Percentiles rank a stretch among this genome's conserved stretches.
Conservation (phyloP, 495 filamentous ascomycete genomes). For the Hyaloscypha hepaticicola region DNA sequence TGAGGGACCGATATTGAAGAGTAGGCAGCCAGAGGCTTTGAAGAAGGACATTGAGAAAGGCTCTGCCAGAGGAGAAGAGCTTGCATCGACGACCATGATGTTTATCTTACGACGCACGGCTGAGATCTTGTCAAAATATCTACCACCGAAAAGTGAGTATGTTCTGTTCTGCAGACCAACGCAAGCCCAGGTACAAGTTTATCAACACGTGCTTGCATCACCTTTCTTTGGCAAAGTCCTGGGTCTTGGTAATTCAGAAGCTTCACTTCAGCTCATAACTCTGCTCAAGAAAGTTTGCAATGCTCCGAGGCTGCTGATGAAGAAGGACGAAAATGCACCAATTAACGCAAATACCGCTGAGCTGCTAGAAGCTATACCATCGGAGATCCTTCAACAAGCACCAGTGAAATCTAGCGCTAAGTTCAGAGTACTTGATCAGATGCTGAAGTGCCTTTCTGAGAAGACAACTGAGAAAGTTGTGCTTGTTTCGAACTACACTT, state of each 20-base stretch:
- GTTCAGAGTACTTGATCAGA: slow-evolving; percentile 66
- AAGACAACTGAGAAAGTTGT: slow-evolving; percentile 73
- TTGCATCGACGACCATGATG: slow-evolving; percentile 62
- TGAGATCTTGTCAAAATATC: slow-evolving; percentile 68
- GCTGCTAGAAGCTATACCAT: slow-evolving; percentile 60
- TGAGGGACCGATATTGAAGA: slow-evolving; percentile 69
- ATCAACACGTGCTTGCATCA: slow-evolving; percentile 67
- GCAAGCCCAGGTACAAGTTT: slow-evolving; percentile 63
- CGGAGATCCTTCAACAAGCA: slow-evolving; percentile 54
- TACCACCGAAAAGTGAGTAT: slow-evolving; percentile 77
- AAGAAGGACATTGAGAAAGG: slow-evolving; percentile 70
- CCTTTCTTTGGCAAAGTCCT: slow-evolving; percentile 64
- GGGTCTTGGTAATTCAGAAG: slow-evolving; percentile 66
- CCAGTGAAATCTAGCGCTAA: slow-evolving; percentile 65
- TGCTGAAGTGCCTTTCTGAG: slow-evolving; percentile 61
- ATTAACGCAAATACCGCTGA: slow-evolving; percentile 40
- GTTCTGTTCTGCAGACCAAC: slow-evolving; percentile 76
- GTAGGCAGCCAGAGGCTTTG: slow-evolving; percentile 68
- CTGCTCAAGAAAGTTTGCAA: slow-evolving; percentile 84
- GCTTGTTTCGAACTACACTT: slow-evolving; percentile 80
- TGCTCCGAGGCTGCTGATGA: slow-evolving; percentile 63
- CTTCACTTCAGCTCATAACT: slow-evolving; percentile 73
- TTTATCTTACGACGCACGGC: slow-evolving; percentile 80
- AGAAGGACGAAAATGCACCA: slow-evolving; percentile 37
- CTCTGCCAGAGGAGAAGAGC: slow-evolving; percentile 65